These are phyloP conservation scores for Croton laevigatus DNA, from an alignment of 441 rosid species.

Conservation along the genomic window DNA sequence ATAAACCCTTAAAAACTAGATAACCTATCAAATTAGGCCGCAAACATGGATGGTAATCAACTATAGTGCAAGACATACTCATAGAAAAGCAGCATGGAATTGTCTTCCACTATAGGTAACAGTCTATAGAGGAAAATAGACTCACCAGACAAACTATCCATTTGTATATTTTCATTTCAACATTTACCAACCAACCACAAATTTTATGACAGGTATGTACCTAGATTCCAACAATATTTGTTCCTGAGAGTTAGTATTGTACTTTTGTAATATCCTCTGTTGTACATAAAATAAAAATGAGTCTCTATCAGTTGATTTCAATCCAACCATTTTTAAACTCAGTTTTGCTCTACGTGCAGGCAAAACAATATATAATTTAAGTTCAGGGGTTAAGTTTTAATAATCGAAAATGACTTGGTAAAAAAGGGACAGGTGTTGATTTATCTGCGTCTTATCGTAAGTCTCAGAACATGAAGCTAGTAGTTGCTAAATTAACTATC, in stretches of 20 bases:
- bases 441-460: not conserved
- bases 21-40: slow-evolving; percentile 3
- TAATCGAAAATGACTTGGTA: not conserved
- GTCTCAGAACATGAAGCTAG: not conserved
- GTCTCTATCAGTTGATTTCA: slow-evolving; percentile 11
- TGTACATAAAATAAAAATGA: not conserved
- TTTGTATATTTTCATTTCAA: not conserved
- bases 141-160: not conserved
- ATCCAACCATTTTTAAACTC: not conserved
- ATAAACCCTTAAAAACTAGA: not conserved
- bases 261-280: not conserved
- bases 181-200: not conserved
- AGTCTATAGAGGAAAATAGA: not conserved
- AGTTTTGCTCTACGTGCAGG: not conserved
- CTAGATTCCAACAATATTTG: not conserved
- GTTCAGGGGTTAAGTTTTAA: not conserved
- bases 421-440: not conserved
- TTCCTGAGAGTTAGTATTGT: not conserved
- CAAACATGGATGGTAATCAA: not conserved
- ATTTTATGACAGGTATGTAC: not conserved
- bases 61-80: slow-evolving; percentile 8
- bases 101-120: not conserved
- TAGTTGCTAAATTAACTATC: too few species aligned
- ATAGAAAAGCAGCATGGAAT: slow-evolving; percentile 3
- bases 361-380: not conserved